Percentiles rank a stretch among this genome's conserved stretches.
These are phyloP conservation scores for Lyophyllum atratum DNA, from an alignment of 768 basidiomycete species.

Conservation along the genomic window DNA sequence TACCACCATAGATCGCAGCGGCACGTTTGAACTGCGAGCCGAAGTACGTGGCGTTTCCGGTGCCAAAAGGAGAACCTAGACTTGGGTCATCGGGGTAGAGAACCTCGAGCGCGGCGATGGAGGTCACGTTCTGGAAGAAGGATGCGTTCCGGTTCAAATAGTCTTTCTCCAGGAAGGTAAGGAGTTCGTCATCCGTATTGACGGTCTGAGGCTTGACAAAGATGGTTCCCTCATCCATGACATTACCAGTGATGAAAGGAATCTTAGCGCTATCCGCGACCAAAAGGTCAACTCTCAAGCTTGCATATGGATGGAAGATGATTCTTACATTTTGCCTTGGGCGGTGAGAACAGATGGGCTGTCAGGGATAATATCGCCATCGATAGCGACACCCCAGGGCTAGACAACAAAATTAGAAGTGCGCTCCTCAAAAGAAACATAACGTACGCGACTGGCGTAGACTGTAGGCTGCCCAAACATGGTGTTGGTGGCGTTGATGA, in stretches of 20 bases:
- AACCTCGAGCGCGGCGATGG: slow-evolving; percentile 22
- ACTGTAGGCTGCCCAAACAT: slow-evolving; percentile 16
- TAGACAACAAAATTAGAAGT: neutral
- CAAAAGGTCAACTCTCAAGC: neutral
- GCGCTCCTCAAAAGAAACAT: neutral
- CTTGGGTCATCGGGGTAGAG: slow-evolving; percentile 43
- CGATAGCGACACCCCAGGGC: slow-evolving; percentile 21
- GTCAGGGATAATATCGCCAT: slow-evolving; percentile 20
- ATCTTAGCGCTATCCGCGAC: slow-evolving; percentile 13
- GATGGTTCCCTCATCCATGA: slow-evolving; percentile 21
- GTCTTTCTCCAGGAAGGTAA: slow-evolving; percentile 22
- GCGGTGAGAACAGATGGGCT: slow-evolving; percentile 20
- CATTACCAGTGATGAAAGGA: slow-evolving; percentile 21
- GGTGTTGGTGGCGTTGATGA: slow-evolving; percentile 18
- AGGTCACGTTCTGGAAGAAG: slow-evolving; percentile 20
- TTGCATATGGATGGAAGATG: neutral
- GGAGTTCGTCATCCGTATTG: slow-evolving; percentile 12
- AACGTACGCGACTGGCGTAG: slow-evolving; percentile 20
- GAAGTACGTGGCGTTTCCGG: slow-evolving; percentile 41
- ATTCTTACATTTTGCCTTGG: slow-evolving; percentile 18
- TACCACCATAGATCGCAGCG: slow-evolving; percentile 20
- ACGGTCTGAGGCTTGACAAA: slow-evolving; percentile 21
- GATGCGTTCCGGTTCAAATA: slow-evolving; percentile 20
- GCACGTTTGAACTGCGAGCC: slow-evolving; percentile 21
- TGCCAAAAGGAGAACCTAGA: slow-evolving; percentile 43